Evolutionary conservation across 2,329 filamentous ascomycete species (phyloP).

Genomic region (Xylaria sp.): DNA sequence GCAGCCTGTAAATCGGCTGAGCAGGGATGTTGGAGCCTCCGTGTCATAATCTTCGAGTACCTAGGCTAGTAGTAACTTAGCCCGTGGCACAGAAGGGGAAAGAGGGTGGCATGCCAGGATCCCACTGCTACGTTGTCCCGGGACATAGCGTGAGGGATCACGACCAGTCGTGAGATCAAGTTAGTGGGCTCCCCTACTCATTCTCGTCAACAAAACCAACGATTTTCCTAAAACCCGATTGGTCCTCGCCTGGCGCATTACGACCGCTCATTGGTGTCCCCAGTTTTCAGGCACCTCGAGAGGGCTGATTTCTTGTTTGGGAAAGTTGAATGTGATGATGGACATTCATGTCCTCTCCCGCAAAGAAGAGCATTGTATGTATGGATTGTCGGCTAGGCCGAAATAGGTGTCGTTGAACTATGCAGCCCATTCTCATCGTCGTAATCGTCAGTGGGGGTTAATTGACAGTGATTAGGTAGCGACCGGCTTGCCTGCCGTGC

Average conservation of each 20-base stretch:
- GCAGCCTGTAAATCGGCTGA: background rate
- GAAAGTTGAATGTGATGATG: slow-evolving; percentile 3
- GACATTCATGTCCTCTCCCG: background rate
- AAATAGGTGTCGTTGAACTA: background rate
- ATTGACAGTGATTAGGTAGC: background rate
- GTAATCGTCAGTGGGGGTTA: background rate
- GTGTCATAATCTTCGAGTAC: slow-evolving; percentile 1
- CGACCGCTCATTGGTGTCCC: slow-evolving; percentile 5
- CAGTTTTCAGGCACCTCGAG: slow-evolving; percentile 9
- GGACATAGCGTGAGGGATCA: background rate
- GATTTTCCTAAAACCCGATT: slow-evolving; percentile 25
- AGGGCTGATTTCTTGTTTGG: slow-evolving; percentile 6
- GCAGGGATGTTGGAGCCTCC: slow-evolving; percentile 25
- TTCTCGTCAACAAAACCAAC: slow-evolving; percentile 12
- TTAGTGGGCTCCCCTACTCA: slow-evolving; percentile 5
- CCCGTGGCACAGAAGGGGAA: slow-evolving; percentile 14
- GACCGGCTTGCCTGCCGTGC: slow-evolving; percentile 6
- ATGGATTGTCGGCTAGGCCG: background rate
- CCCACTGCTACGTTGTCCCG: background rate
- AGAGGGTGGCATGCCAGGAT: background rate
- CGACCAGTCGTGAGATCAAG: background rate
- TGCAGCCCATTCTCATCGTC: background rate
- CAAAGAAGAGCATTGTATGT: background rate
- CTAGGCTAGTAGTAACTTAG: too few species aligned
- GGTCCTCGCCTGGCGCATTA: slow-evolving; percentile 8